Base-by-base conservation (phyloP, 805 yeast species). In the Zygoascus bituminiphila region DNA sequence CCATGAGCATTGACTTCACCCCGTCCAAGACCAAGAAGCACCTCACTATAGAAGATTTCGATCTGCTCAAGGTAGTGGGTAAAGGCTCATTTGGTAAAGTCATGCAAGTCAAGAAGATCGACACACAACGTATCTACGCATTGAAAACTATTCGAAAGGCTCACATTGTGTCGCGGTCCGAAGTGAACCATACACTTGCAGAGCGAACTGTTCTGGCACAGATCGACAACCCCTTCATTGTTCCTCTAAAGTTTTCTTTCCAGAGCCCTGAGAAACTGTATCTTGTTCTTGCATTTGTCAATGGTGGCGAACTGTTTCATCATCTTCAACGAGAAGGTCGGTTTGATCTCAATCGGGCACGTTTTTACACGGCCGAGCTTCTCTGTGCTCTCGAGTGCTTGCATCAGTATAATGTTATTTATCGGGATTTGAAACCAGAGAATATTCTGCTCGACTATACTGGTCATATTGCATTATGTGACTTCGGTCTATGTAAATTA, bases 81-180 rank as follows among this genome's bases (percentile, higher is more conserved):
- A 93, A 93, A 64, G 98, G 98, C 6, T 88, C 97, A 8, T 93
- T 93, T 64, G 98, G 98, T 46, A 93, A 93, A 68, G 98, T 93
- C 47, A 93, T 93, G 98, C 98, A 93, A 67, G 98, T 93, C 38
- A 81, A 88, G 54, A 93, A 93, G 68, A 87, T 86, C 58, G 98
- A 93, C 66, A 93, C 98, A 2, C 84, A 84, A 55, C 94, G 91
- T 64, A 82, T 93, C 21, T 93, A 93, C 65, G 98, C 98, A 1
- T 72, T 93, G 62, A 93, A 93, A 66, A 88, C 97, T 0, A 80
- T 93, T 54, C 76, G 98, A 58, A 93, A 93, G 64, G 87, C 95
- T 17, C 96, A 93, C 62, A 88, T 93, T 57, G 95, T 93, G 29
- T 85, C 94, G 23, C 80, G 94, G 62, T 80, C 88, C 69, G 98